Evolutionary conservation across 345 rosid species (phyloP).

Genomic region (Camelina hispida): DNA sequence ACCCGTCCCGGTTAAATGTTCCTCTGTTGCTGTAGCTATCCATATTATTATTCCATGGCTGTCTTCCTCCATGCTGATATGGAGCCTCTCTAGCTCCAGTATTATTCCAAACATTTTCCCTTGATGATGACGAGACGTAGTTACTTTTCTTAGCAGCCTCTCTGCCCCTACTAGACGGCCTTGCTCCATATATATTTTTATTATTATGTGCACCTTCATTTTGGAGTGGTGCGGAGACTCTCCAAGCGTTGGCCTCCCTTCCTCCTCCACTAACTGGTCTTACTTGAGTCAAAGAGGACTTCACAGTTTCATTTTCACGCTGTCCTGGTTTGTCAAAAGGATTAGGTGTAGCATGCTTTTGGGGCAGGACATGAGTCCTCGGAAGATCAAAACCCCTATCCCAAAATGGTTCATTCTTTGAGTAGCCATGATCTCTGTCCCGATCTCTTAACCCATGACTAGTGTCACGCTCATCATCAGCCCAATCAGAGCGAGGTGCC

Average conservation of each 20-base stretch:
- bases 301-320: conserved; percentile 68
- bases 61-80: conserved; percentile 65
- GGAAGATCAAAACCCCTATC: conserved; percentile 79
- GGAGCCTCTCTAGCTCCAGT: conserved; percentile 63
- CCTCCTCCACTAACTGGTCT: conserved; percentile 70
- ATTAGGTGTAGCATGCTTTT: conserved; percentile 59
- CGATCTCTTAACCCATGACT: conserved; percentile 66
- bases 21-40: conserved; percentile 59
- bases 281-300: conserved; percentile 62
- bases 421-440: conserved; percentile 66
- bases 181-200: conserved; percentile 47
- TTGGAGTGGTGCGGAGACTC: conserved; percentile 60
- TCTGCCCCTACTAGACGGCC: conserved; percentile 56
- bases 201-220: conserved; percentile 62
- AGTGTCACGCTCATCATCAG: conserved; percentile 99
- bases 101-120: conserved; percentile 58
- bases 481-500: conserved; percentile 97
- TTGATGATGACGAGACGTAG: conserved; percentile 48
- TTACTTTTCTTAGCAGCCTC: conserved; percentile 64
- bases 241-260: conserved; percentile 74
- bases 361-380: conserved; percentile 62
- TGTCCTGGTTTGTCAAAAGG: conserved; percentile 61
- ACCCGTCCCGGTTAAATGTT: conserved; percentile 51
- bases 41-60: conserved; percentile 56
- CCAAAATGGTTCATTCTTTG: conserved; percentile 71